Conservation (phyloP, 257 asterid species). For the Solanum chmielewskii region DNA sequence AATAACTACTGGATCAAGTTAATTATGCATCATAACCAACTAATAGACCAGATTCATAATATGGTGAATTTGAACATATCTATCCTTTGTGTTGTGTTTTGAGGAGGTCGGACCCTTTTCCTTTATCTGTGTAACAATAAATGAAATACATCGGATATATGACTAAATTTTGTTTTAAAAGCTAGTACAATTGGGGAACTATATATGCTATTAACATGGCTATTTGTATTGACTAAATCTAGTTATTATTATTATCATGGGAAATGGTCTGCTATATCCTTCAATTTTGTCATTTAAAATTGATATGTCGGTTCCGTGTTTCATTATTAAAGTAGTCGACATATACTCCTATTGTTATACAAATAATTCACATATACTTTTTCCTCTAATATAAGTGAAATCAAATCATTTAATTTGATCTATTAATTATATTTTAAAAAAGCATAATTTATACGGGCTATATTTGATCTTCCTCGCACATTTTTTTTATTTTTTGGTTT, state of each 20-base stretch:
- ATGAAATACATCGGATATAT: not conserved
- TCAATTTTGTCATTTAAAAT: too few species aligned
- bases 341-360: too few species aligned
- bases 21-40: too few species aligned
- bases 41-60: too few species aligned
- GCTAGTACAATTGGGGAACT: not conserved
- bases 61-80: too few species aligned
- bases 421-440: too few species aligned
- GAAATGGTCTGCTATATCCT: not conserved
- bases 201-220: not conserved
- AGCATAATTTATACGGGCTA: too few species aligned
- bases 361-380: not conserved
- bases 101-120: not conserved
- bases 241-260: not conserved
- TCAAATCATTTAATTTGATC: not conserved
- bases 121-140: not conserved
- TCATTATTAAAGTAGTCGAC: not conserved
- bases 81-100: too few species aligned
- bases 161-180: too few species aligned
- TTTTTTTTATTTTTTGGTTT: too few species aligned
- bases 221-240: not conserved
- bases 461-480: too few species aligned
- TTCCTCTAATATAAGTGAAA: not conserved
- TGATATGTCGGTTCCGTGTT: accelerated
- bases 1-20: too few species aligned